phyloP scores from a whole-genome alignment of 441 rosid species.

The Rhodomyrtus psidioides region DNA sequence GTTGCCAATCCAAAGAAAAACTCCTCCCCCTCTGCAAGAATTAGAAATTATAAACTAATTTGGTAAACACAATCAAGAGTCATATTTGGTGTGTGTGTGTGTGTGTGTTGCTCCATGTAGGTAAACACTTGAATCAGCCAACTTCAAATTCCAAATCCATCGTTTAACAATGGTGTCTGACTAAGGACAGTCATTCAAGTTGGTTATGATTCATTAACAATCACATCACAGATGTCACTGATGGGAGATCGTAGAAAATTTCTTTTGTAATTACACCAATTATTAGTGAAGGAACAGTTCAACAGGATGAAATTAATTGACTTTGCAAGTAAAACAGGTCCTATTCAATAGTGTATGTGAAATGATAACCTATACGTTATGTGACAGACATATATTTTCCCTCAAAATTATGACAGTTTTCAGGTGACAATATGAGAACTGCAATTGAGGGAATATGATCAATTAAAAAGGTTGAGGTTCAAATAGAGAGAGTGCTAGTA shows the following conservation, averaged over 20 bases:
- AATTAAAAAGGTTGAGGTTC: not conserved
- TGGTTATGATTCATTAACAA: not conserved
- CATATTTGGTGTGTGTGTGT: too few species aligned
- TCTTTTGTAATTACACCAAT: not conserved
- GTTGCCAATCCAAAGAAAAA: conserved; percentile 98
- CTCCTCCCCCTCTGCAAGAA: conserved; percentile 32
- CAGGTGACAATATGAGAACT: not conserved
- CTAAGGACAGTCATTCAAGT: not conserved
- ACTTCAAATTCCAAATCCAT: not conserved
- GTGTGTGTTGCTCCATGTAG: not conserved
- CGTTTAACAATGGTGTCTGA: not conserved
- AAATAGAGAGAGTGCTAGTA: not conserved
- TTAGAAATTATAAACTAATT: not conserved
- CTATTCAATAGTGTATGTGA: not conserved
- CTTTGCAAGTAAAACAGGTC: not conserved
- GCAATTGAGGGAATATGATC: not conserved
- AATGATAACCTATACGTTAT: not conserved
- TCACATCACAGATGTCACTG: not conserved
- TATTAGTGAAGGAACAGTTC: not conserved
- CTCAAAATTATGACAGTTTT: not conserved
- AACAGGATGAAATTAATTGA: not conserved
- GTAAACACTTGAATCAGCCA: not conserved
- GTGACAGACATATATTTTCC: not conserved
- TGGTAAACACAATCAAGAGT: not conserved
- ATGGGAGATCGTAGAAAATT: not conserved